Evolutionary conservation across 1,139 yeast genomes (phyloP).

Genomic region (Lodderomyces beijingensis): DNA sequence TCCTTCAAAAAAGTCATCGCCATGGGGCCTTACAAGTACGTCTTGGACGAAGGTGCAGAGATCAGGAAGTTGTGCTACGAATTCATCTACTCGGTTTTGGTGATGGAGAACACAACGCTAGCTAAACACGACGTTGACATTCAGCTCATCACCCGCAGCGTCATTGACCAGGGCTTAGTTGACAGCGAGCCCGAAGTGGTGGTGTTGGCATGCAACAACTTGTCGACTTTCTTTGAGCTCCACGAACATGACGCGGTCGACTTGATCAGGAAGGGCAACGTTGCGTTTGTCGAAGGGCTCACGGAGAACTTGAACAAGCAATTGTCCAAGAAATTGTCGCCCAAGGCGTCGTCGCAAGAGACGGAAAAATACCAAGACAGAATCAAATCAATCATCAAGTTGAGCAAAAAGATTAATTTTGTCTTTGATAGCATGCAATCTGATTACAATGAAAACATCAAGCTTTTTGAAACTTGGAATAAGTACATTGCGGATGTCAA

Average conservation of each 20-base stretch:
- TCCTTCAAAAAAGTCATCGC: slow-evolving; percentile 63
- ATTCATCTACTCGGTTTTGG: slow-evolving; percentile 52
- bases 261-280: slow-evolving; percentile 14
- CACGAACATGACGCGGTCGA: slow-evolving; percentile 16
- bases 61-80: slow-evolving; percentile 74
- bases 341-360: slow-evolving; percentile 44
- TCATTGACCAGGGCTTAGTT: slow-evolving; percentile 29
- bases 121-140: slow-evolving; percentile 18
- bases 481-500: slow-evolving; percentile 8
- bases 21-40: slow-evolving; percentile 87
- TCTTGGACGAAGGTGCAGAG: slow-evolving; percentile 74
- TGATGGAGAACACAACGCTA: slow-evolving; percentile 21
- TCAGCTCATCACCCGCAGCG: slow-evolving; percentile 22
- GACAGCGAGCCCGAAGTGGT: slow-evolving; percentile 40
- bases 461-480: slow-evolving; percentile 8
- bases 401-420: slow-evolving; percentile 11
- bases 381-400: slow-evolving; percentile 13
- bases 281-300: slow-evolving; percentile 18
- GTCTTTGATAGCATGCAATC: slow-evolving; percentile 9
- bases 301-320: slow-evolving; percentile 24
- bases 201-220: slow-evolving; percentile 32
- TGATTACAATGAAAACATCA: slow-evolving; percentile 7
- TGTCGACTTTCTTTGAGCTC: slow-evolving; percentile 25
- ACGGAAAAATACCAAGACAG: slow-evolving; percentile 15
- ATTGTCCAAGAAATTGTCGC: slow-evolving; percentile 32